Percentiles rank a stretch among this genome's conserved stretches.
phyloP scores from a whole-genome alignment of 495 filamentous ascomycete genomes.

The Bacidia gigantensis region DNA sequence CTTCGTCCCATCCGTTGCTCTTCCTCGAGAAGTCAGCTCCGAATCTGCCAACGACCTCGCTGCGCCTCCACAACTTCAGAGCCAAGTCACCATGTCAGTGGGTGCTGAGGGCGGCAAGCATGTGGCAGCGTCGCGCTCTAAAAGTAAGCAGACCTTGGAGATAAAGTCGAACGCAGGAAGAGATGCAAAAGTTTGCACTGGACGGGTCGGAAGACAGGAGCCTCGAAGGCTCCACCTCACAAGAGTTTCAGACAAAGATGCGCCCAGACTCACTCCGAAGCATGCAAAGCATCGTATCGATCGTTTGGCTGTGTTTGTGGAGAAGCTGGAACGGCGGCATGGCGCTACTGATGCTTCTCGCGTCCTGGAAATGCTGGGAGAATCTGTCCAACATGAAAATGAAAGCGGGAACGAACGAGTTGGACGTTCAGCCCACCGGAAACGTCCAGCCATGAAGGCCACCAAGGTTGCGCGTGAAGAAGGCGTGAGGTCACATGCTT shows the following conservation, averaged over 20 bases:
- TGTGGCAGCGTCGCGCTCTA: too few relatives aligned
- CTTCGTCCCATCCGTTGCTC: background rate
- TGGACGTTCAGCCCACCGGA: background rate
- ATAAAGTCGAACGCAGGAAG: too few relatives aligned
- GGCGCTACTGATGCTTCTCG: background rate
- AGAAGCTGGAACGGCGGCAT: slow-evolving; percentile 3
- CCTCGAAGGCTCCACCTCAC: slow-evolving; percentile 18
- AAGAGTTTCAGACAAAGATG: background rate
- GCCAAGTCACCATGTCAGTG: too few relatives aligned
- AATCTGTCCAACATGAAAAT: background rate
- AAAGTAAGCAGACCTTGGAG: too few relatives aligned
- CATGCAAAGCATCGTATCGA: slow-evolving; percentile 7
- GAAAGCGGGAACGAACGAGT: background rate
- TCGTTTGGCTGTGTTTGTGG: slow-evolving; percentile 17
- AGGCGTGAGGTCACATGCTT: background rate
- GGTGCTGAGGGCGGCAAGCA: too few relatives aligned
- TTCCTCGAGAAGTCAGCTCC: background rate
- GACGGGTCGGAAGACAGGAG: background rate
- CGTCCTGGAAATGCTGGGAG: background rate
- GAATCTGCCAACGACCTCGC: background rate
- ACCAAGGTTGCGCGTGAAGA: slow-evolving; percentile 2
- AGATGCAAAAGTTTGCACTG: background rate
- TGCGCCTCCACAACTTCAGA: too few relatives aligned
- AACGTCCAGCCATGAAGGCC: slow-evolving; percentile 10
- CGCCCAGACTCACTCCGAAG: background rate